A percentile compares a stretch with the other conserved stretches of the same genome.
Conservation (phyloP, 768 basidiomycete genomes). For the Aureoboletus auriporus region DNA sequence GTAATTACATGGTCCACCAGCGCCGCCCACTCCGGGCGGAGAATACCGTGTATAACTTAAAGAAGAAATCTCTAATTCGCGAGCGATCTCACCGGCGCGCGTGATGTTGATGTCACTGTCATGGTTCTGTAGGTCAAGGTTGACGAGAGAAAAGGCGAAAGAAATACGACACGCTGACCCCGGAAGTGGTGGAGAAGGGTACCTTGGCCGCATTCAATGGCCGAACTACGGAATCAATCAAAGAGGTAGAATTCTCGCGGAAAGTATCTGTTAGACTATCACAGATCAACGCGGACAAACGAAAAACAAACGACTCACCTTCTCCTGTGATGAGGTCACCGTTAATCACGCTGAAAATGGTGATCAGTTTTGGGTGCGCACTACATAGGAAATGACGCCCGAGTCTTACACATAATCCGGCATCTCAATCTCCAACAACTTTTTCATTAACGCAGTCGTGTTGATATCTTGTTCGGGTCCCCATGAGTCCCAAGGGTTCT, state of each 20-base stretch:
- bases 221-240: constrained; percentile 60
- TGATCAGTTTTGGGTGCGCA: background rate
- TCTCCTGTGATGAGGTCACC: constrained; percentile 76
- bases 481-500: constrained; percentile 68
- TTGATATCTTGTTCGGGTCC: constrained; percentile 66
- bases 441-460: constrained; percentile 55
- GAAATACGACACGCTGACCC: constrained; percentile 39
- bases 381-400: background rate
- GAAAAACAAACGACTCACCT: constrained; percentile 31
- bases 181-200: constrained; percentile 67
- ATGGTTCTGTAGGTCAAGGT: constrained; percentile 50
- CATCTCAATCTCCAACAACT: constrained; percentile 50
- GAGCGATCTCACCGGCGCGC: constrained; percentile 60
- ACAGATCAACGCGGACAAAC: background rate
- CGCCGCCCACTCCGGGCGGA: constrained; percentile 59
- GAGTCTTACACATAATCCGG: constrained; percentile 65
- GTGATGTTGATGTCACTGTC: constrained; percentile 73
- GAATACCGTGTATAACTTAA: constrained; percentile 61
- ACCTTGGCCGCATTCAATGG: constrained; percentile 55
- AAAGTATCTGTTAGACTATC: constrained; percentile 48
- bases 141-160: background rate
- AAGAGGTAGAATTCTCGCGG: constrained; percentile 59
- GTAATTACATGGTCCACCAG: constrained; percentile 63
- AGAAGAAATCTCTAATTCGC: constrained; percentile 52
- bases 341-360: constrained; percentile 52